Percentiles rank a stretch among this genome's conserved stretches.
Evolutionary conservation across 345 rosid genomes (phyloP).

Genomic region (Raphanus sativus): DNA sequence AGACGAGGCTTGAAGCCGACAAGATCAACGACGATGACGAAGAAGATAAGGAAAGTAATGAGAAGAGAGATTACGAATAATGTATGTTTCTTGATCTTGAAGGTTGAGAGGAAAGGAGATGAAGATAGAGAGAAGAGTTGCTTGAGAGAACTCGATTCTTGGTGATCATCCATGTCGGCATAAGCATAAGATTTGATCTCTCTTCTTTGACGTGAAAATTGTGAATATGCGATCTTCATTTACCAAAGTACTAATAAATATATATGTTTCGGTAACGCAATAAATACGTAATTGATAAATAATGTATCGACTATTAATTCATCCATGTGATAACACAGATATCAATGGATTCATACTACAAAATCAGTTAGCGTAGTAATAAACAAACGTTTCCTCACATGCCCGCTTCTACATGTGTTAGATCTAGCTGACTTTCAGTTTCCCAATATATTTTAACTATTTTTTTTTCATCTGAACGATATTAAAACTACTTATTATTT

Average conservation of each 20-base stretch:
- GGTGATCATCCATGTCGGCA: slow-evolving; percentile 28
- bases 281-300: slow-evolving; percentile 12
- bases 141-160: slow-evolving; percentile 22
- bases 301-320: slow-evolving; percentile 28
- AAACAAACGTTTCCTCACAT: slow-evolving; percentile 4
- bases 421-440: slow-evolving; percentile 1
- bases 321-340: slow-evolving; percentile 26
- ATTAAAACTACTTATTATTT: too few relatives aligned
- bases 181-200: neutral
- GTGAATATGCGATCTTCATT: slow-evolving; percentile 20
- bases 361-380: neutral
- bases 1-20: slow-evolving; percentile 31
- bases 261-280: slow-evolving; percentile 22
- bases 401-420: neutral
- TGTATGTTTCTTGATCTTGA: slow-evolving; percentile 31
- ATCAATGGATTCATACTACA: slow-evolving; percentile 19
- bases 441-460: neutral
- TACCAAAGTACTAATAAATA: neutral
- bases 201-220: slow-evolving; percentile 13
- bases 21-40: slow-evolving; percentile 23
- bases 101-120: slow-evolving; percentile 7
- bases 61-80: slow-evolving; percentile 30
- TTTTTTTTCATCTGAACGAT: too few relatives aligned
- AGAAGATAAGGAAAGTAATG: slow-evolving; percentile 22
- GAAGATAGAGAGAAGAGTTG: neutral